Evolutionary conservation across 169 alveolate species (phyloP), one percentile per base, ranked within the genome.

Genomic region (Plasmodium cynomolgi): DNA sequence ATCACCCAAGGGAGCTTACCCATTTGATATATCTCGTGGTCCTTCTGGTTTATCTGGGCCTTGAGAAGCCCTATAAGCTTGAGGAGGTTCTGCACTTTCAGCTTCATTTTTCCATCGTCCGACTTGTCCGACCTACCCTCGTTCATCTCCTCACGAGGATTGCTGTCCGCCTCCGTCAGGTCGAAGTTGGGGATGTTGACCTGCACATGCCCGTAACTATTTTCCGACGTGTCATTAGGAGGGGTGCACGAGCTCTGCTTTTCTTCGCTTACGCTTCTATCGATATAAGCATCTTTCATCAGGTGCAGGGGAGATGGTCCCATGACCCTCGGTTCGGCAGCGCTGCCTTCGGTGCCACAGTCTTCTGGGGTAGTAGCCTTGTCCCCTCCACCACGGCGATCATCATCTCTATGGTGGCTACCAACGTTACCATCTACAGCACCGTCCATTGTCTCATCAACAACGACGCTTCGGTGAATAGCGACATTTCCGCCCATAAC

Each of bases 11-110:
- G 20, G 11, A 9, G 3, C 41, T 37, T 80, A 88, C 94, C 94
- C 90, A 88, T 80, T 31, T 80, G 68, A 29, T 88, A 88, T 26
- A 88, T 79, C 50, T 77, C 90, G 50, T 88, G 94, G 23, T 88
- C 94, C 79, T 88, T 88, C 82, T 88, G 82, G 31, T 88, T 88
- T 88, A 88, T 88, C 83, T 88, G 94, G 4, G 26, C 88, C 44
- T 88, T 88, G 33, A 88, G 54, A 1, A 88, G 72, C 1, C 72
- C 90, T 80, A 88, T 80, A 4, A 88, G 37, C 34, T 88, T 88
- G 4, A 88, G 37, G 11, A 88, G 73, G 37, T 88, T 88, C 34
- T 88, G 58, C 9, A 88, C 50, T 47, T 88, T 88, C 31, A 58
- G 33, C 73, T 88, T 58, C 94, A 88, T 88, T 34, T 88, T 77